Evolutionary conservation across 2,329 filamentous ascomycete genomes (phyloP), one percentile per base, ranked within the genome.

Genomic region (Didymella exigua): DNA sequence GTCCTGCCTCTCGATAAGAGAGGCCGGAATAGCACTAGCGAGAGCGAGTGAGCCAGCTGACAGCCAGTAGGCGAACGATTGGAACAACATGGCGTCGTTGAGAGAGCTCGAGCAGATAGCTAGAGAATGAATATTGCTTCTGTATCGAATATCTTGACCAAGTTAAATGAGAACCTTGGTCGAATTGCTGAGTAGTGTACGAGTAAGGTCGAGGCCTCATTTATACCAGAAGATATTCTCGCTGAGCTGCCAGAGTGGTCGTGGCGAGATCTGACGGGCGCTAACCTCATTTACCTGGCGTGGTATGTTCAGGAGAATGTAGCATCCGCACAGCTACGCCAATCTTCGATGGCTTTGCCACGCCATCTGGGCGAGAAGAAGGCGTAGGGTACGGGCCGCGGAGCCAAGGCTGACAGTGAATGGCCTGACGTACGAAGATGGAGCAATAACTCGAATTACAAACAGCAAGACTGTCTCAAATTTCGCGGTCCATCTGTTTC

Each of bases 1-100:
- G 43, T 74, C 71, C 56, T 72, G 71, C 49, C 67, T 65, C 45
- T 68, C 65, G 18, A 65, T 59, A 40, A 70, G 44, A 29, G 61
- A 36, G 58, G 55, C 29, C 19, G 70, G 71, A 40, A 72, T 61
- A 11, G 53, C 54, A 49, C 59, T 60, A 23, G 63, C 67, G 37
- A 70, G 37, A 27, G 69, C 60, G 42, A 69, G 48, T 18, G 71
- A 68, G 19, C 65, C 62, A 27, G 67, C 43, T 27, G 63, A 65
- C 21, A 73, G 59, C 62, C 65, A 71, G 42, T 55, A 59, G 42
- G 59, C 59, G 56, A 68, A 45, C 19, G 55, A 61, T 18, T 56
- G 49, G 9, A 72, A 41, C 47, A 73, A 59, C 70, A 73, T 73
- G 26, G 26, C n/a, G 23, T 14, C 26, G 16, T 21, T 14, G 36